Conservation (phyloP, 2,329 filamentous ascomycete genomes). For the Colletotrichum noveboracense region DNA sequence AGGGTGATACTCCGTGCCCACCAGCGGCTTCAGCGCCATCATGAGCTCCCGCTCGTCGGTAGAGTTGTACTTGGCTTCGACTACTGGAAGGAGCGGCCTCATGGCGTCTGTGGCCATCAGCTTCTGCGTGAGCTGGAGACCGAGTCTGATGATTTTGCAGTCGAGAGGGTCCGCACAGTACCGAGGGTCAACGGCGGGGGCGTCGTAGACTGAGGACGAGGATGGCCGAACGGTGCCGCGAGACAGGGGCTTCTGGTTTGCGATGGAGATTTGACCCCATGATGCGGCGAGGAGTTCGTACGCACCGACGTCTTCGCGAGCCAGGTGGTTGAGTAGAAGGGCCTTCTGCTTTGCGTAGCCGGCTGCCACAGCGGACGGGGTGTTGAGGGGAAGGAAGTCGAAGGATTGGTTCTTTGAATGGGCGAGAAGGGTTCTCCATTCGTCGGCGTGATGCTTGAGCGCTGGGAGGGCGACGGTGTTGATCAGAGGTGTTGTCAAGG, state of each 20-base stretch:
- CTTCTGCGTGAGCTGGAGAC: constrained; percentile 28
- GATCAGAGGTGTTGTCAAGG: constrained; percentile 28
- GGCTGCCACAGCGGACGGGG: constrained; percentile 36
- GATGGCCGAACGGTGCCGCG: constrained; percentile 46
- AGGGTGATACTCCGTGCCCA: constrained; percentile 45
- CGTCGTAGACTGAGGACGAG: constrained; percentile 39
- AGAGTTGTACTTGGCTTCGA: constrained; percentile 24
- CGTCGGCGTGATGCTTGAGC: constrained; percentile 26
- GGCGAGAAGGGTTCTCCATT: constrained; percentile 23
- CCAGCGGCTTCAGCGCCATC: constrained; percentile 36
- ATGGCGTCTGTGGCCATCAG: constrained; percentile 31
- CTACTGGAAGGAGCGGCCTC: constrained; percentile 18
- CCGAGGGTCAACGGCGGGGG: constrained; percentile 45
- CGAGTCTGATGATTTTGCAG: constrained; percentile 30
- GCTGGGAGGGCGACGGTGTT: constrained; percentile 31
- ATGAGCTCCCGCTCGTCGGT: constrained; percentile 27
- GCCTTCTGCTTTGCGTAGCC: constrained; percentile 42
- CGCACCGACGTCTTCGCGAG: constrained; percentile 25
- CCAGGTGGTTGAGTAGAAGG: constrained; percentile 26
- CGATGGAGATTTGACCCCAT: constrained; percentile 34
- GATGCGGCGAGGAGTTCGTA: constrained; percentile 36
- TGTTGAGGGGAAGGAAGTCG: constrained; percentile 24
- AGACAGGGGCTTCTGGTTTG: constrained; percentile 45
- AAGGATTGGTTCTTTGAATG: constrained; percentile 27
- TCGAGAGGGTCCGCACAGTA: constrained; percentile 50